Evolutionary conservation across 2,329 filamentous ascomycete species (phyloP).

Genomic region (Paecilomyces sp.): DNA sequence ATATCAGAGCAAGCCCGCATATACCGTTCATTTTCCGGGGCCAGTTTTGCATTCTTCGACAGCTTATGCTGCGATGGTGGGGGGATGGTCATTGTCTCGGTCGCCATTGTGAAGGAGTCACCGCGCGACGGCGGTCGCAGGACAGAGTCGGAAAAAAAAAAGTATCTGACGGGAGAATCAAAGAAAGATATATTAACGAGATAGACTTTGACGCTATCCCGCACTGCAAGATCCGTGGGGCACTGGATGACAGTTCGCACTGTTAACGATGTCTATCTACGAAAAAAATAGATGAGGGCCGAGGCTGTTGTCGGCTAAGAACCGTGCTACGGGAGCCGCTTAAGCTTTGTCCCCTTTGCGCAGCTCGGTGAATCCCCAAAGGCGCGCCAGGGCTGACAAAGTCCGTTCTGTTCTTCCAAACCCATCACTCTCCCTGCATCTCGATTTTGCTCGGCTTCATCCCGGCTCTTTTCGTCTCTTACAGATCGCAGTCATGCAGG

Average conservation of each 20-base stretch:
- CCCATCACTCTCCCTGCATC: slow-evolving; percentile 5
- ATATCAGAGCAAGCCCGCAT: slow-evolving; percentile 93
- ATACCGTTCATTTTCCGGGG: slow-evolving; percentile 90
- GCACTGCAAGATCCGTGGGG: neutral
- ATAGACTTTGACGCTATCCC: neutral
- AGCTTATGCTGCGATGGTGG: slow-evolving; percentile 45
- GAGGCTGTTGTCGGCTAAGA: neutral
- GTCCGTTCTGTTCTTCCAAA: neutral
- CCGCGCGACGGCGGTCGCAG: slow-evolving; percentile 4
- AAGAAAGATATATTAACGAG: neutral
- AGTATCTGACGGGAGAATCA: neutral
- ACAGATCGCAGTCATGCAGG: slow-evolving; percentile 59
- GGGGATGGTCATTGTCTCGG: slow-evolving; percentile 53
- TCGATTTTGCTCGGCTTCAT: slow-evolving; percentile 9
- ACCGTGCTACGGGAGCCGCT: neutral
- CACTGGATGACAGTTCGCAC: neutral
- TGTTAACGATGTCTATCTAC: neutral
- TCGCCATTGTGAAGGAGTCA: slow-evolving; percentile 49
- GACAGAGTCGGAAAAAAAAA: neutral
- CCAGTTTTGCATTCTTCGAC: slow-evolving; percentile 67
- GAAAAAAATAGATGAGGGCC: neutral
- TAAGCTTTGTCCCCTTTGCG: slow-evolving; percentile 2
- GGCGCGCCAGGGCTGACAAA: neutral
- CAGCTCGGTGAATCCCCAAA: neutral
- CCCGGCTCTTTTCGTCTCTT: slow-evolving; percentile 11